phyloP scores from a whole-genome alignment of 345 rosid genomes.

The Aquilaria sinensis region DNA sequence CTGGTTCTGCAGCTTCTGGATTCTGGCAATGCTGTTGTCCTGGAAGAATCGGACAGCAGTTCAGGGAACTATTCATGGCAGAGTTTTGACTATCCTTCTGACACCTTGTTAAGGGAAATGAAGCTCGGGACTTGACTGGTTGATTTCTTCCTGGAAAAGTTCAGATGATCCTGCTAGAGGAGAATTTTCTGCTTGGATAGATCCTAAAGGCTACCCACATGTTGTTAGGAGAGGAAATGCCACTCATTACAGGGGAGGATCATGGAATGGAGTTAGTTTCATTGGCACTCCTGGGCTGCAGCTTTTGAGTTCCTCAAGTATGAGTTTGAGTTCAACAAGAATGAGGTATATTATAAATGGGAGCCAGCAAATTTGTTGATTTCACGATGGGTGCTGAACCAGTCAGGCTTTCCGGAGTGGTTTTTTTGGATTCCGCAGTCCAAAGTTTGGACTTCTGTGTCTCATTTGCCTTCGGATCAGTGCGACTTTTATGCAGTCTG shows the following conservation, averaged over 20 bases:
- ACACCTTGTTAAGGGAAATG: constrained; percentile 36
- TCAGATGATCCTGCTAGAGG: background rate
- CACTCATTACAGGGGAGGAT: constrained; percentile 23
- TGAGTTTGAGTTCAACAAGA: background rate
- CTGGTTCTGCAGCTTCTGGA: constrained; percentile 35
- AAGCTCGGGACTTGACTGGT: constrained; percentile 29
- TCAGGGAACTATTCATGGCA: constrained; percentile 24
- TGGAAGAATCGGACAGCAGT: constrained; percentile 9
- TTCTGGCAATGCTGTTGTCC: constrained; percentile 34
- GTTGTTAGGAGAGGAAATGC: constrained; percentile 9
- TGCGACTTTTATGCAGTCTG: constrained; percentile 32
- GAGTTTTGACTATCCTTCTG: constrained; percentile 38
- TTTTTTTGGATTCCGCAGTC: constrained; percentile 19
- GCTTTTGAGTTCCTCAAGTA: constrained; percentile 21
- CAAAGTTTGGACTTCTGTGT: constrained; percentile 20
- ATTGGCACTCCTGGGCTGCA: constrained; percentile 13
- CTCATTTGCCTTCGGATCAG: constrained; percentile 23
- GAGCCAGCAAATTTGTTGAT: constrained; percentile 12
- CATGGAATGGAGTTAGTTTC: constrained; percentile 40
- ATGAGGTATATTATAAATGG: constrained; percentile 27
- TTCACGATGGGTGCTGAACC: constrained; percentile 24
- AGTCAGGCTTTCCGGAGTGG: constrained; percentile 18
- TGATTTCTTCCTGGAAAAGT: constrained; percentile 30
- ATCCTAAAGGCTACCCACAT: constrained; percentile 35
- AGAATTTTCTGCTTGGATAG: constrained; percentile 26